A percentile compares a stretch with the other conserved stretches of the same genome.
phyloP scores from a whole-genome alignment of 2,329 filamentous ascomycete species.

The Sarocladium strictum region DNA sequence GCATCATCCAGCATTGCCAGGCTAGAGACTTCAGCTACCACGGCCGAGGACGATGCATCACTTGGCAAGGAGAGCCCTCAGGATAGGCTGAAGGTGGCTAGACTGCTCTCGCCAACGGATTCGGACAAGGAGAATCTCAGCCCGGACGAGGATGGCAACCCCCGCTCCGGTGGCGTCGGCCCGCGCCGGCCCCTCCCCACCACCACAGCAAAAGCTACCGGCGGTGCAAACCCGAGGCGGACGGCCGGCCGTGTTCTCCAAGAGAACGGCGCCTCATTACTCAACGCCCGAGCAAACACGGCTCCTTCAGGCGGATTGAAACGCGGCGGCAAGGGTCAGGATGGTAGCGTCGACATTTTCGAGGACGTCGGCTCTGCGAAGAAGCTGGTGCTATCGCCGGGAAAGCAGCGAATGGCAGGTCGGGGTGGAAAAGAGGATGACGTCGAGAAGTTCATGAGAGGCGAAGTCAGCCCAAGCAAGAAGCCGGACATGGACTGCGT shows the following conservation, averaged over 20 bases:
- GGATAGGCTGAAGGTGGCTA: conserved; percentile 32
- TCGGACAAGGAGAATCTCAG: conserved; percentile 95
- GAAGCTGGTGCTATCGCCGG: conserved; percentile 41
- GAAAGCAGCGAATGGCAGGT: conserved; percentile 66
- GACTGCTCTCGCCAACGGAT: conserved; percentile 44
- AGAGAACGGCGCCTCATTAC: conserved; percentile 28
- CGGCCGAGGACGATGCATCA: not conserved
- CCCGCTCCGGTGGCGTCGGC: conserved; percentile 23
- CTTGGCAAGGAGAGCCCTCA: conserved; percentile 14
- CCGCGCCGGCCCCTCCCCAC: conserved; percentile 3
- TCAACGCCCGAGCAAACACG: conserved; percentile 32
- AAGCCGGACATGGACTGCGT: conserved; percentile 82
- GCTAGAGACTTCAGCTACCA: conserved; percentile 38
- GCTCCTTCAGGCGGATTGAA: conserved; percentile 27
- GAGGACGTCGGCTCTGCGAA: conserved; percentile 33
- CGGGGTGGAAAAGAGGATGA: conserved; percentile 21
- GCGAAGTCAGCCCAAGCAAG: conserved; percentile 61
- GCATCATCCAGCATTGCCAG: conserved; percentile 57
- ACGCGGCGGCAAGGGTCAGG: conserved; percentile 17
- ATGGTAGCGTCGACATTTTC: conserved; percentile 41
- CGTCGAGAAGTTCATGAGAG: conserved; percentile 68
- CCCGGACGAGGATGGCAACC: conserved; percentile 38
- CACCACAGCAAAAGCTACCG: not conserved
- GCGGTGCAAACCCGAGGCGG: not conserved
- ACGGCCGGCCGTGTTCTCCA: conserved; percentile 23